phyloP scores from a whole-genome alignment of 169 alveolate species.

The Plasmodium vivax region DNA sequence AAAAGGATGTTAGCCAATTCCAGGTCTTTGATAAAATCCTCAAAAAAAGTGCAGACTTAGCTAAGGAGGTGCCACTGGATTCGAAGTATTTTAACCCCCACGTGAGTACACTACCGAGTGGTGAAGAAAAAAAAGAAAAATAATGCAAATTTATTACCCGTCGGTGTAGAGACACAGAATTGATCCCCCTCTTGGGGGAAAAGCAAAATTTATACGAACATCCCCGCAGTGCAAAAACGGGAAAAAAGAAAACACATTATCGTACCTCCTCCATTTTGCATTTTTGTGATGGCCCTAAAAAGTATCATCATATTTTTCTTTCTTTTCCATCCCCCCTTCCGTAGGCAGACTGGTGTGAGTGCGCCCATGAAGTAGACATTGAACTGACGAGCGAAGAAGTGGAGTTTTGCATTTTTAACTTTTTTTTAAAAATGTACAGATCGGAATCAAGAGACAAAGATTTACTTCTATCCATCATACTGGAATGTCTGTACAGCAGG shows the following conservation, averaged over 20 bases:
- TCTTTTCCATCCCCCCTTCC: not conserved
- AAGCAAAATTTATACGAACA: not conserved
- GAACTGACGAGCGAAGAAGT: slow-evolving; percentile 45
- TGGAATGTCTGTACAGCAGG: slow-evolving; percentile 48
- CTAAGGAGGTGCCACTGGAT: slow-evolving; percentile 42
- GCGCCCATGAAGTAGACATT: slow-evolving; percentile 51
- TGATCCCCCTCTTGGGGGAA: not conserved
- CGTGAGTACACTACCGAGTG: slow-evolving; percentile 7
- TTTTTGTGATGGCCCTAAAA: not conserved
- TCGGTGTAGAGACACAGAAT: not conserved
- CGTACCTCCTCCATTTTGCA: not conserved
- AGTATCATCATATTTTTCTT: not conserved
- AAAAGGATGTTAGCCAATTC: slow-evolving; percentile 4
- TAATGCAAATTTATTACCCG: not conserved
- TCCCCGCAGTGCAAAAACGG: not conserved
- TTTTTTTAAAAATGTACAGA: slow-evolving; percentile 67
- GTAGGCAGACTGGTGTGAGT: slow-evolving; percentile 74
- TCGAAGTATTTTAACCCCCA: slow-evolving; percentile 64
- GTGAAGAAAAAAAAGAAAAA: not conserved
- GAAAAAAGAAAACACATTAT: not conserved
- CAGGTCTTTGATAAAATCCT: slow-evolving; percentile 56
- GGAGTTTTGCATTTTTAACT: slow-evolving; percentile 53
- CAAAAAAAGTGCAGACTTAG: slow-evolving; percentile 44
- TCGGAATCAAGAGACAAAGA: slow-evolving; percentile 61
- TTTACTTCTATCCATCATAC: slow-evolving; percentile 24